These are phyloP conservation scores for Letharia lupina DNA, from an alignment of 495 filamentous ascomycete genomes.

Conservation along the genomic window DNA sequence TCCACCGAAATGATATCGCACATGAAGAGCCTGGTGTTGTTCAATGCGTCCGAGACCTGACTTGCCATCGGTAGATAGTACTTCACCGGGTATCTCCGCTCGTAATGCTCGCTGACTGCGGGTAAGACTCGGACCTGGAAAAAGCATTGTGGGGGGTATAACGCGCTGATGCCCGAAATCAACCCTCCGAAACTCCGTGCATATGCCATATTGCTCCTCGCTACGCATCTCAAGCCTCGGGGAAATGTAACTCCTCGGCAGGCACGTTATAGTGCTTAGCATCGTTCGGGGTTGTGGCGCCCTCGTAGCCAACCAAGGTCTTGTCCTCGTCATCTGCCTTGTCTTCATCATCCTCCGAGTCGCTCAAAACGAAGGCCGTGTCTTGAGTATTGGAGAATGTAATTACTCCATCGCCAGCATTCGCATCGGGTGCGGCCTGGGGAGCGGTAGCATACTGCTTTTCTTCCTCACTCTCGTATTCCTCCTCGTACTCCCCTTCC, in stretches of 20 bases:
- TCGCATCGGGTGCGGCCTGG: not conserved
- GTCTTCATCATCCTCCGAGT: slow-evolving; percentile 13
- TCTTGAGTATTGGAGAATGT: slow-evolving; percentile 16
- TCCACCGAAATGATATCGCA: not conserved
- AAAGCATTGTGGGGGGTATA: not conserved
- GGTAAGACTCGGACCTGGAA: not conserved
- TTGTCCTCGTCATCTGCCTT: not conserved
- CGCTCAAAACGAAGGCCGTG: slow-evolving; percentile 12
- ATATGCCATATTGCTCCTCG: not conserved
- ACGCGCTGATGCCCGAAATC: not conserved
- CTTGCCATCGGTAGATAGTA: not conserved
- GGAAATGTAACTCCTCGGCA: not conserved
- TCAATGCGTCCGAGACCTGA: not conserved
- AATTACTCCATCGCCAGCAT: slow-evolving; percentile 7
- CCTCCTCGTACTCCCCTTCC: slow-evolving; percentile 42
- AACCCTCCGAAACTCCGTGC: not conserved
- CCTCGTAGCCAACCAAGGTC: slow-evolving; percentile 9
- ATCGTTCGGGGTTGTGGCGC: not conserved
- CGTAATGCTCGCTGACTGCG: not conserved
- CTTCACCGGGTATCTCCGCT: slow-evolving; percentile 4
- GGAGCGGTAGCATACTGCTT: not conserved
- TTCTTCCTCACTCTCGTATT: slow-evolving; percentile 9
- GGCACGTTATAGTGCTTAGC: not conserved
- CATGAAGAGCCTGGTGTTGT: not conserved
- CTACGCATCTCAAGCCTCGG: not conserved